Evolutionary conservation across 495 filamentous ascomycete species (phyloP), one percentile per base, ranked within the genome.

Genomic region (Daldinia caldariorum): DNA sequence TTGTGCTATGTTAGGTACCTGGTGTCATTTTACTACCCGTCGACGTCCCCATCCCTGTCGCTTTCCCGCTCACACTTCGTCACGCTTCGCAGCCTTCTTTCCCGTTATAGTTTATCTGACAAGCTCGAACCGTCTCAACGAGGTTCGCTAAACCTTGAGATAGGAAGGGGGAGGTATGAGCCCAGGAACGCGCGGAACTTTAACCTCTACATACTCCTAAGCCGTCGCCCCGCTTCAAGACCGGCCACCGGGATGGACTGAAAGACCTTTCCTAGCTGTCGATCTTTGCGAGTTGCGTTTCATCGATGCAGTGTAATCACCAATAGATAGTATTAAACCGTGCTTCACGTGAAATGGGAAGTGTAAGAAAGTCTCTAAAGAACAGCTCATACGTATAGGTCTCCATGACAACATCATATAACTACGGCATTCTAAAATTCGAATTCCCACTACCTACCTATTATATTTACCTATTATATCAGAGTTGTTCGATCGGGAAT

Each of bases 21-120:
- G 26, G 26, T 43, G 38, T 43, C 50, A 56, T 56, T 61, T 35
- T 35, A 18, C 41, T 20, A 54, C 54, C 16, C 55, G 45, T 55
- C 41, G 16, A 34, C 51, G 16, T 64, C 31, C n/a, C 18, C 6
- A 20, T 34, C 45, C 64, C 34, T 54, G 47, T 51, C 59, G 6
- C 41, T 49, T 26, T 67, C 43, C 55, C 59, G 69, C 61, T 60
- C 64, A 67, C 58, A 45, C 47, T 20, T 26, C 14, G 57, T 63
- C 60, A 34, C 69, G 49, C 49, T 56, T 57, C 60, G 16, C 69
- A 60, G 64, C 64, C 56, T 49, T 64, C 53, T 58, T 64, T 65
- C 64, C 69, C 35, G 16, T 60, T 72, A 64, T 64, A 64, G 69
- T 63, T 60, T 64, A 63, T 50, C 63, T 60, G 26, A 55, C 6